A percentile compares a stretch with the other conserved stretches of the same genome.
phyloP scores from a whole-genome alignment of 2,329 filamentous ascomycete species.

The Arachnopeziza araneosa region DNA sequence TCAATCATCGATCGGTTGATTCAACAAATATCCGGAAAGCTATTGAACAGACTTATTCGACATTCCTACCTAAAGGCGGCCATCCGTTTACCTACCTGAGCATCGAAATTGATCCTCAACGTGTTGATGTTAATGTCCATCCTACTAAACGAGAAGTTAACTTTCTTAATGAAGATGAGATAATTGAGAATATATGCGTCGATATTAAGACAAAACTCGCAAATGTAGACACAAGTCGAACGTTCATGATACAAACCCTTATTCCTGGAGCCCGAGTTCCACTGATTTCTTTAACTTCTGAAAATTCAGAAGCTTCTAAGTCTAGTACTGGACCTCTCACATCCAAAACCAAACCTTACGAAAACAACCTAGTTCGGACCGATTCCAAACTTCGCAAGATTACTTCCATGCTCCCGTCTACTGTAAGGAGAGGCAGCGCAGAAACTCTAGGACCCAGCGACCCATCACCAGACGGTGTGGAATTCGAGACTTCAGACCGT shows the following conservation, averaged over 20 bases:
- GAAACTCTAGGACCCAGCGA: slow-evolving; percentile 22
- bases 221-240: slow-evolving; percentile 86
- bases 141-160: slow-evolving; percentile 96
- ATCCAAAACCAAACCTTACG: slow-evolving; percentile 60
- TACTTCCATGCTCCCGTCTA: slow-evolving; percentile 83
- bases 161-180: slow-evolving; percentile 96
- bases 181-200: slow-evolving; percentile 78
- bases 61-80: slow-evolving; percentile 85
- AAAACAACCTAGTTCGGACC: slow-evolving; percentile 86
- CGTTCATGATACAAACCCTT: slow-evolving; percentile 89
- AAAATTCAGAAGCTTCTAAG: slow-evolving; percentile 5
- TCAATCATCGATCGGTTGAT: slow-evolving; percentile 93
- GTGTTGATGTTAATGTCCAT: slow-evolving; percentile 96
- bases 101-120: slow-evolving; percentile 83
- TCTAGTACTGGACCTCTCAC: slow-evolving; percentile 23
- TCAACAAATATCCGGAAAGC: slow-evolving; percentile 83
- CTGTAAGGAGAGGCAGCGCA: slow-evolving; percentile 26
- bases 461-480: slow-evolving; percentile 43
- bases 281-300: slow-evolving; percentile 23
- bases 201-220: slow-evolving; percentile 73
- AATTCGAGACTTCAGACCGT: slow-evolving; percentile 69
- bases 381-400: slow-evolving; percentile 89
- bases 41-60: slow-evolving; percentile 81
- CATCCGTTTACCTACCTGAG: slow-evolving; percentile 93
- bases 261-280: slow-evolving; percentile 59